phyloP scores from a whole-genome alignment of 163 green algal genomes.

The Volvox carteri region DNA sequence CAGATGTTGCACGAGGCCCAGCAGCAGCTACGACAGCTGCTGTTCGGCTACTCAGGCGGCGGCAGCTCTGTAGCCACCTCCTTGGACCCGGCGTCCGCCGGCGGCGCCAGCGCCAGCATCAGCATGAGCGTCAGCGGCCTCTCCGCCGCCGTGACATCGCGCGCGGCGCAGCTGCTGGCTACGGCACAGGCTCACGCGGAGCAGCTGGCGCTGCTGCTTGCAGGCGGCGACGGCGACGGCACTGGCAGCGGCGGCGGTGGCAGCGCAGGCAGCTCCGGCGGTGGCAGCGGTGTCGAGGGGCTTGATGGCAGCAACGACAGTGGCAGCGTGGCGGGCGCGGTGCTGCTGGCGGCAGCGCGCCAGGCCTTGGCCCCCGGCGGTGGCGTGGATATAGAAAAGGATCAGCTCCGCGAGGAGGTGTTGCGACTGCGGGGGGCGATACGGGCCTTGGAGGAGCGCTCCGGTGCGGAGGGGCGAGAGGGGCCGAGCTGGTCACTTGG shows the following conservation, averaged over 20 bases:
- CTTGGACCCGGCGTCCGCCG: background rate
- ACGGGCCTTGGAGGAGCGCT: constrained; percentile 16
- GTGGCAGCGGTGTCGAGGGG: background rate
- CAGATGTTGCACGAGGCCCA: constrained; percentile 17
- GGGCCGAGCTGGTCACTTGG: too few relatives aligned
- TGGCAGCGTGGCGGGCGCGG: background rate
- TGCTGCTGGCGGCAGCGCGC: background rate
- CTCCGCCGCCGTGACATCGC: background rate
- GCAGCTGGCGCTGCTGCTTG: constrained; percentile 35
- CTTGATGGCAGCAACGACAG: background rate
- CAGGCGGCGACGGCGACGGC: background rate
- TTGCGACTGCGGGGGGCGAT: constrained; percentile 45
- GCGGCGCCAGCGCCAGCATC: background rate
- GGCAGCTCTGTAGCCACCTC: background rate
- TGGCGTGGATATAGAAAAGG: constrained; percentile 34
- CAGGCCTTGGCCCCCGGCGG: background rate
- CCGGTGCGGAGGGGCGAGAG: background rate
- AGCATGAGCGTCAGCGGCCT: background rate
- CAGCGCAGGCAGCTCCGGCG: too few relatives aligned
- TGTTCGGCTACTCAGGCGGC: background rate
- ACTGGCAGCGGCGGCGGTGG: background rate
- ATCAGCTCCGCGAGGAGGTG: constrained; percentile 54
- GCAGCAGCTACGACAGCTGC: constrained; percentile 24
- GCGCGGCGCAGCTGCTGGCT: constrained; percentile 8
- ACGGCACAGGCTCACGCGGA: background rate